phyloP scores from a whole-genome alignment of 495 filamentous ascomycete species.

The Aspergillus sclerotioniger region DNA sequence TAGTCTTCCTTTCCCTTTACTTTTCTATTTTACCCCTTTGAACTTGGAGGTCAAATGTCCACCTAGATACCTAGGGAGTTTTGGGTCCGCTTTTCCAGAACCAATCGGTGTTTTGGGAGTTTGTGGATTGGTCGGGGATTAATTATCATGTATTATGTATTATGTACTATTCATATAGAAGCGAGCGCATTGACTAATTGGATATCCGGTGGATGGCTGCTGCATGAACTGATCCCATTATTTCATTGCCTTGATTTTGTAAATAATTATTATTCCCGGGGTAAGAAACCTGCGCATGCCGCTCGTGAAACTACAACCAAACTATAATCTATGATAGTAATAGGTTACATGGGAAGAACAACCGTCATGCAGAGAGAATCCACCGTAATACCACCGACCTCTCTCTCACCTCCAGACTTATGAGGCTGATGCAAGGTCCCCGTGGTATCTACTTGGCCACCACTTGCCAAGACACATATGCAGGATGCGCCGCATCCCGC shows the following conservation, averaged over 20 bases:
- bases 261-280: no score
- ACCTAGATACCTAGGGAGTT: background rate
- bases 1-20: background rate
- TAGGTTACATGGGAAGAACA: background rate
- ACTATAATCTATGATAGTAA: background rate
- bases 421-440: background rate
- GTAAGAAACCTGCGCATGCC: background rate
- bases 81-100: background rate
- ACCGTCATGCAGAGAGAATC: background rate
- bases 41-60: background rate
- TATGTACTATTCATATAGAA: no score
- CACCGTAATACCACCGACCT: background rate
- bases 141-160: background rate
- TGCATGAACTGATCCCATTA: no score
- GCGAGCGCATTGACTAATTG: no score
- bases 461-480: background rate
- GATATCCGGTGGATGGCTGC: no score
- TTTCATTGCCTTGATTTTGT: no score
- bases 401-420: background rate
- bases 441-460: background rate
- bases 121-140: background rate
- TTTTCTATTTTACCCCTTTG: background rate
- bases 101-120: no score
- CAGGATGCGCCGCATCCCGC: background rate
- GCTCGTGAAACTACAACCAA: background rate